Conservation (phyloP, 257 asterid species). For the Fraxinus cuspidata region DNA sequence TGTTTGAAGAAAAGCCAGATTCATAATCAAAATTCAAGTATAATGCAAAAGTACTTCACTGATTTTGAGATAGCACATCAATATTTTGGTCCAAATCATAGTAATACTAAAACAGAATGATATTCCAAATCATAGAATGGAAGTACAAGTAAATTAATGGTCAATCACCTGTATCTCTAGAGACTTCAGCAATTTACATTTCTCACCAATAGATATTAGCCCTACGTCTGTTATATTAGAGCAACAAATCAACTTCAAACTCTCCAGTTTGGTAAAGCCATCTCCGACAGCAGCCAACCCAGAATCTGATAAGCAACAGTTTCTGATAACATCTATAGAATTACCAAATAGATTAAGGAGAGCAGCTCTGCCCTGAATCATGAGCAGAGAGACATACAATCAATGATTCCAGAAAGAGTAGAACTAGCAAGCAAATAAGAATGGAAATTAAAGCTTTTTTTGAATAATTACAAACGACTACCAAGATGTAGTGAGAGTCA, state of each 20-base stretch:
- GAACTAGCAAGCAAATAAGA: neutral
- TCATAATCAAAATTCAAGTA: too few species aligned
- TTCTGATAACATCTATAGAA: too few species aligned
- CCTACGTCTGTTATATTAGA: conserved; percentile 68
- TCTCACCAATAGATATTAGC: conserved; percentile 63
- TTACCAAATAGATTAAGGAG: conserved; percentile 9
- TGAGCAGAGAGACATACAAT: conserved; percentile 16
- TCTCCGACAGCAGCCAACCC: conserved; percentile 68
- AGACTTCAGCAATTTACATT: conserved; percentile 55
- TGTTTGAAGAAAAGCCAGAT: too few species aligned
- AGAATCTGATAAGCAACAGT: conserved; percentile 66
- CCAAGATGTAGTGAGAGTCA: neutral
- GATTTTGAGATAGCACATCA: too few species aligned
- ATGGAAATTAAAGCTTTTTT: conserved; percentile 18
- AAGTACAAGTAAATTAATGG: too few species aligned
- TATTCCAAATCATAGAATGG: too few species aligned
- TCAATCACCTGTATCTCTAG: conserved; percentile 75
- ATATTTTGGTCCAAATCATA: too few species aligned
- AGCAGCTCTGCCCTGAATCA: conserved; percentile 56
- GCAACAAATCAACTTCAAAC: conserved; percentile 80
- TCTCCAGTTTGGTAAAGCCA: conserved; percentile 66
- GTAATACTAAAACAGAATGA: too few species aligned
- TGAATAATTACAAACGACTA: neutral
- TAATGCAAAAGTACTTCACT: too few species aligned
- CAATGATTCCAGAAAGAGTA: conserved; percentile 18